Base-by-base conservation (phyloP, 306 rosid genomes). In the Inga laurina region DNA sequence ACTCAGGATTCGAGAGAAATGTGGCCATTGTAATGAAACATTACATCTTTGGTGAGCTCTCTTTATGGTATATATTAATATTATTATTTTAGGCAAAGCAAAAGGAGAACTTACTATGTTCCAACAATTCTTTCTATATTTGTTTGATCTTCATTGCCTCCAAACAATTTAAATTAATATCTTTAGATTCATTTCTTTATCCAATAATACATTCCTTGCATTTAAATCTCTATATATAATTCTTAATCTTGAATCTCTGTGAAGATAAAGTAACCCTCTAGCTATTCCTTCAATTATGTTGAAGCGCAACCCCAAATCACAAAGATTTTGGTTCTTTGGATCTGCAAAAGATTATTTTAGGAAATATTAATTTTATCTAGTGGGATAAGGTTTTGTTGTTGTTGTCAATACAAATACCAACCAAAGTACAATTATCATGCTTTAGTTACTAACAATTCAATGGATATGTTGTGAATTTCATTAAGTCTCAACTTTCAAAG, bases 81-180 rank as follows among this genome's bases (percentile, higher is more conserved):
- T 14, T 54, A 54, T 54, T 19, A 54, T 54, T 24, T 54, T 1
- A 15, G 1, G n/a, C 21, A 15, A 52, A 15, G 22, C 0, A 19
- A 52, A 54, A 54, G 0, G 24, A 15, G 19, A n/a, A 54, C 61
- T 68, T 57, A 44, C 66, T 56, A 82, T 69, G 85, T 82, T 24
- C 72, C 51, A 4, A 54, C 10, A 19, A 54, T 54, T 54, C 27
- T 54, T 6, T 54, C 3, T 19, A 1, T 54, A 54, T 54, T 54
- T 18, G 24, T 24, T 3, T 6, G 0, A 54, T 54, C 61, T 19
- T 54, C 24, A 19, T 15, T 16, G 2, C n/a, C 59, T 52, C n/a
- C 59, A 52, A 18, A 18, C 5, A 52, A 5, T 52, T 52, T 27
- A 10, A n/a, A n/a, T n/a, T 10, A 7, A 62, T 22, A 27, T 27